Conservation (phyloP, 495 filamentous ascomycete species). For the Letharia columbiana region DNA sequence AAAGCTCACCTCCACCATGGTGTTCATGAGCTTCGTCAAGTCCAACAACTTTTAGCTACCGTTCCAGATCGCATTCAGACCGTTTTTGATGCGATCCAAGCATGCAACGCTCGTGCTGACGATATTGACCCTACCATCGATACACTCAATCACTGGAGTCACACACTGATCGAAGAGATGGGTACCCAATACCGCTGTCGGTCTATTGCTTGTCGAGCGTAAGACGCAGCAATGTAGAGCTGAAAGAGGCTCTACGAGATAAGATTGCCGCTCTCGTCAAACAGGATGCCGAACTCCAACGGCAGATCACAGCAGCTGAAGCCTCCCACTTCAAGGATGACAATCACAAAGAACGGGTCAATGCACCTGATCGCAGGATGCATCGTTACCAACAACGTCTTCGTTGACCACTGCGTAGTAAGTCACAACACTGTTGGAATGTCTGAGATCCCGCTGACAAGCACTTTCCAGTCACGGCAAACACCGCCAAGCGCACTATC, state of each 20-base stretch:
- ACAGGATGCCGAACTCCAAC: no score
- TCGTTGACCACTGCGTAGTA: not conserved
- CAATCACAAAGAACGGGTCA: no score
- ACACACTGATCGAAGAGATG: not conserved
- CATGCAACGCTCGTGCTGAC: not conserved
- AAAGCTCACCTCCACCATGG: not conserved
- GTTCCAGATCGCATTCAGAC: not conserved
- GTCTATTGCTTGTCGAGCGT: no score
- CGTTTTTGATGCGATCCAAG: not conserved
- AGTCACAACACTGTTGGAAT: not conserved
- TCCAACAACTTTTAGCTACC: not conserved
- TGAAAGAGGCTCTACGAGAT: no score
- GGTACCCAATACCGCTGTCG: no score
- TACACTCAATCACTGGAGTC: not conserved
- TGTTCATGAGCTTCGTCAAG: not conserved
- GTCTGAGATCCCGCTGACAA: not conserved
- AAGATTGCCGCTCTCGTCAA: no score
- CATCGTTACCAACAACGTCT: no score
- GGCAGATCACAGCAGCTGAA: no score
- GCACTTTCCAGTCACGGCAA: conserved; percentile 4
- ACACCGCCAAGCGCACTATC: conserved; percentile 9
- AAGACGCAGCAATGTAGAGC: no score
- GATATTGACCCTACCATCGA: not conserved
- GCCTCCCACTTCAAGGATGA: no score
- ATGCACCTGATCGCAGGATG: no score